A percentile compares a stretch with the other conserved stretches of the same genome.
Evolutionary conservation across 2,329 filamentous ascomycete species (phyloP).

Genomic region (Xylariales sp.): DNA sequence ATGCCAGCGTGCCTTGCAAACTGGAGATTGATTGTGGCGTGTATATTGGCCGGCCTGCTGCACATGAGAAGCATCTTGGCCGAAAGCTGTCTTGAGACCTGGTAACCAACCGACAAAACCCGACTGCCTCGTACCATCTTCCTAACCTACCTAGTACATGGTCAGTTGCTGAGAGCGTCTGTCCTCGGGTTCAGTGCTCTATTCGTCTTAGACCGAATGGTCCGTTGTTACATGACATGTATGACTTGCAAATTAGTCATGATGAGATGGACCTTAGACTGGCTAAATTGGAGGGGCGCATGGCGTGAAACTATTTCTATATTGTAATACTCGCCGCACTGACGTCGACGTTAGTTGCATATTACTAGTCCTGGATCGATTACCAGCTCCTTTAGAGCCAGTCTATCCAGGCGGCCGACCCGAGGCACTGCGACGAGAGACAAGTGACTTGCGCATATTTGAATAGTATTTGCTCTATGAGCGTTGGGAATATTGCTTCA

Average conservation of each 20-base stretch:
- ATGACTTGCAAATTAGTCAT: background rate
- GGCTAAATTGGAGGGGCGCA: background rate
- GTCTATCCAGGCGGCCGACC: background rate
- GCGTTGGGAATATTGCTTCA: conserved; percentile 9
- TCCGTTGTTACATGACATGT: background rate
- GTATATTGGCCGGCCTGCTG: conserved; percentile 11
- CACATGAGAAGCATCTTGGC: conserved; percentile 9
- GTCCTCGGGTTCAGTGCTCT: background rate
- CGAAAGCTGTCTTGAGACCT: conserved; percentile 2
- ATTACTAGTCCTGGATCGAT: background rate
- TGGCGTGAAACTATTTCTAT: conserved; percentile 11
- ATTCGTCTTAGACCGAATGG: conserved; percentile 1
- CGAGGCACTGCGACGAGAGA: background rate
- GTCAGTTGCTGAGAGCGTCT: background rate
- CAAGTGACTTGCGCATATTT: background rate
- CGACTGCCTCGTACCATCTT: background rate
- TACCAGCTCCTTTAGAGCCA: background rate
- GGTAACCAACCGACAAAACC: conserved; percentile 1
- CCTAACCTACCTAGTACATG: background rate
- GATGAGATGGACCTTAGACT: background rate
- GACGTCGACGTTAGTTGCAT: background rate
- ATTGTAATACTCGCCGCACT: background rate
- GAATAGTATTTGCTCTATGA: background rate
- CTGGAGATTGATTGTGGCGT: conserved; percentile 8
- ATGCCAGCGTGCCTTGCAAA: conserved; percentile 2